Conservation (phyloP, 73 alveolate genomes). For the Diophrys appendiculata region DNA sequence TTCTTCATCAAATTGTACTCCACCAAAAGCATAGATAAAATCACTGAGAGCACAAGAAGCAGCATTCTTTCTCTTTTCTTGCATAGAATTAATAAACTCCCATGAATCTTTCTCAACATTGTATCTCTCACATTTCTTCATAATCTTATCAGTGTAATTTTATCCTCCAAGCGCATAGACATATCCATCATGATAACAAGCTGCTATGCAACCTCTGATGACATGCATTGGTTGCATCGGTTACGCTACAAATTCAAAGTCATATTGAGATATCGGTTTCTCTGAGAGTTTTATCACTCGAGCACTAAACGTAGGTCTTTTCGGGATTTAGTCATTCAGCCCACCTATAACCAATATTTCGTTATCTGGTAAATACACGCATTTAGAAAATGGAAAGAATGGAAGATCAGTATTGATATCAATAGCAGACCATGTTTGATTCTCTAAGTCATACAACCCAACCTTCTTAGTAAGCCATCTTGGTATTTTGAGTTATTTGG, state of each 20-base stretch:
- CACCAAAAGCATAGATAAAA: not conserved
- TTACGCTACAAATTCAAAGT: constrained; percentile 18
- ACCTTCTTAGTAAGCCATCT: constrained; percentile 56
- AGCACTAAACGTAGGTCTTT: constrained; percentile 41
- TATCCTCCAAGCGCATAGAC: constrained; percentile 57
- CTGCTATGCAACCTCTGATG: constrained; percentile 56
- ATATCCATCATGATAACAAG: constrained; percentile 28
- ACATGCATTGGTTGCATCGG: constrained; percentile 42
- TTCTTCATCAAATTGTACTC: not conserved
- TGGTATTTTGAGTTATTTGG: constrained; percentile 32
- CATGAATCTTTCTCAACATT: constrained; percentile 27
- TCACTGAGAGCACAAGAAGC: not conserved
- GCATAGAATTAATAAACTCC: constrained; percentile 44
- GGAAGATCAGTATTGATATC: constrained; percentile 43
- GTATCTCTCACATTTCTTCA: constrained; percentile 60
- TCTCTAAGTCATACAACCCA: constrained; percentile 33
- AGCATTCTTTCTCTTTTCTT: not conserved
- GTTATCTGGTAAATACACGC: constrained; percentile 39
- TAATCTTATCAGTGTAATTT: constrained; percentile 38
- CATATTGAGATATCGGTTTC: constrained; percentile 40
- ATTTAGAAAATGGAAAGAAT: constrained; percentile 43
- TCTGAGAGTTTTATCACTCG: constrained; percentile 23
- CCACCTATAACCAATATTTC: constrained; percentile 61
- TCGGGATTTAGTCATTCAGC: constrained; percentile 43
- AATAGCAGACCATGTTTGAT: constrained; percentile 42